phyloP scores from a whole-genome alignment of 306 rosid genomes.

The Ochetophila trinervis region DNA sequence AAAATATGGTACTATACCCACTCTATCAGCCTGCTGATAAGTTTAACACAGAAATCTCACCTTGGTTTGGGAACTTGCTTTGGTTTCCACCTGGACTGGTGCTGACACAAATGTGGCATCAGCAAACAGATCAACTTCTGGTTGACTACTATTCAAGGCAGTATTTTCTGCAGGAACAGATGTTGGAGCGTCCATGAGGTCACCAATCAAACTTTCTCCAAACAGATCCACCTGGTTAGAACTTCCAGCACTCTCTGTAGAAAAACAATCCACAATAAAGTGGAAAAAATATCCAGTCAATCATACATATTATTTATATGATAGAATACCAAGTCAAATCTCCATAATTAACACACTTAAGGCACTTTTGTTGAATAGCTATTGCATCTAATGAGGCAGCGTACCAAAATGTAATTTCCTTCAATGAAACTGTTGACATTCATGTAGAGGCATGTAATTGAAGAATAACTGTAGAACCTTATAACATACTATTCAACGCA shows the following conservation, averaged over 20 bases:
- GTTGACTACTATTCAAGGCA: constrained; percentile 31
- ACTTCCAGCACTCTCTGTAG: constrained; percentile 71
- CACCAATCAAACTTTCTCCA: constrained; percentile 78
- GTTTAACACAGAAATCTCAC: constrained; percentile 25
- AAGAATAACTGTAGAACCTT: too few species aligned
- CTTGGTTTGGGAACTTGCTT: constrained; percentile 56
- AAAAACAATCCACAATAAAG: constrained; percentile 27
- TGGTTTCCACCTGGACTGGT: constrained; percentile 51
- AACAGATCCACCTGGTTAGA: constrained; percentile 75
- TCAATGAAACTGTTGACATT: too few species aligned
- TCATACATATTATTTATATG: neutral
- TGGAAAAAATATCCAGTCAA: constrained; percentile 5
- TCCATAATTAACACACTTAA: too few species aligned
- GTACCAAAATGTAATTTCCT: too few species aligned
- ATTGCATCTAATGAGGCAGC: too few species aligned
- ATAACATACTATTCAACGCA: too few species aligned
- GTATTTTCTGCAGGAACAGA: constrained; percentile 59
- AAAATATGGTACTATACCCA: too few species aligned
- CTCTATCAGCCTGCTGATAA: neutral
- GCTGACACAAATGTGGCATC: constrained; percentile 88
- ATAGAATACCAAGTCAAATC: too few species aligned
- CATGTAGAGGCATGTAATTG: too few species aligned
- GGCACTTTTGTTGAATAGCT: too few species aligned
- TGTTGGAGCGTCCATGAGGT: constrained; percentile 82
- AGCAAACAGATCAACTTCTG: constrained; percentile 93